Conservation (phyloP, 305 asterid species). For the Fraxinus xanthoxyloides region DNA sequence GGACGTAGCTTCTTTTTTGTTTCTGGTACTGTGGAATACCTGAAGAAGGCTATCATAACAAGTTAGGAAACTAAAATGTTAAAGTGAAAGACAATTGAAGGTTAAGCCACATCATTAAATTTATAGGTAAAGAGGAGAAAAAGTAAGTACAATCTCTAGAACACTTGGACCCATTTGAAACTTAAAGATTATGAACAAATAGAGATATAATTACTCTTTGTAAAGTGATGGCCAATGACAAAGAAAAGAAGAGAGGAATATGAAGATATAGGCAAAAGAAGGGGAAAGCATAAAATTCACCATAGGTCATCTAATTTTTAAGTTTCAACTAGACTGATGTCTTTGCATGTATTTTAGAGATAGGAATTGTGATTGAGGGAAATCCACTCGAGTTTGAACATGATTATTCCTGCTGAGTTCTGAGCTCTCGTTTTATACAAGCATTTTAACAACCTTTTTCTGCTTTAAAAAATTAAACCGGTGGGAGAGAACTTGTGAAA, state of each 20-base stretch:
- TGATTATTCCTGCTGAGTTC: background rate
- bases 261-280: background rate
- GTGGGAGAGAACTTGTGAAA: background rate
- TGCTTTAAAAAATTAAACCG: background rate
- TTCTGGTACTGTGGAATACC: conserved; percentile 59
- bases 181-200: background rate
- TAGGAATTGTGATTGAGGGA: background rate
- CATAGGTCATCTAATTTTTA: background rate
- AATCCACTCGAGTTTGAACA: background rate
- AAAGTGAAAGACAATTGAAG: conserved; percentile 9
- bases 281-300: background rate
- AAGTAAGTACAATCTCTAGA: background rate
- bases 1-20: conserved; percentile 27
- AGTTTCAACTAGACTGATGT: background rate
- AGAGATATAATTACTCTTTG: background rate
- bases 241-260: background rate
- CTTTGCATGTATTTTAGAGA: background rate
- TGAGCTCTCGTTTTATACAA: background rate
- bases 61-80: conserved; percentile 41
- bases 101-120: conserved; percentile 15
- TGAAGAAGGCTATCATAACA: conserved; percentile 65
- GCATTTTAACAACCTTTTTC: background rate
- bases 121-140: background rate
- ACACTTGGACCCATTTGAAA: background rate
- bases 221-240: background rate